Base-by-base conservation (phyloP, 768 basidiomycete species). In the Mycena olivaceomarginata region DNA sequence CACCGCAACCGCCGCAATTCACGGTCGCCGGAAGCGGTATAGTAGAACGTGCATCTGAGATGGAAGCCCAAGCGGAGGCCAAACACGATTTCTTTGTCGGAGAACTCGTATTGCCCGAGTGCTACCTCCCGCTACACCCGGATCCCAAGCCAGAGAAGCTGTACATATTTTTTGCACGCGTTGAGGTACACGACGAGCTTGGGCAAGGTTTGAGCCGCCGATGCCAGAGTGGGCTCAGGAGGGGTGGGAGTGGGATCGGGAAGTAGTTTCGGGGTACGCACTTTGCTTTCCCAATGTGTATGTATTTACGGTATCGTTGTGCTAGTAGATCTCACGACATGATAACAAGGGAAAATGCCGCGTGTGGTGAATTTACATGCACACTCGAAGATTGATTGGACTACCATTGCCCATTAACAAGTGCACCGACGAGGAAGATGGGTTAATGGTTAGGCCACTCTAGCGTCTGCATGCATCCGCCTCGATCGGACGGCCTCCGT, bases 161-260 rank as follows among this genome's bases (percentile, higher is more conserved):
- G 72, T 99, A 97, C 85, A 99, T 99, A 79, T 99, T 98, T 86
- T n/a, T 86, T 99, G 82, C 98, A 99, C 82, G 98, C 98, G 39
- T 85, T 95, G 82, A 91, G 91, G 80, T 99, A 97, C 85, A 95
- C 93, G 65, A 94, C 94, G 15, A 93, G 92, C 77, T 87, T 97
- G 59, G 97, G 97, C n/a, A 86, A 90, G n/a, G 39, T 98, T 95
- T 80, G 93, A 95, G 85, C 96, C 96, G 59, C 94, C 92, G 76
- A 92, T 96, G 91, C 98, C 98, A 0, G 91, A 93, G 67, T 99
- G 98, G 98, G 95, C 97, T 37, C 87, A 85, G 43, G 90, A 94
- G 81, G 93, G 92, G 20, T 96, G 92, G 91, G 86, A 87, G 59
- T 95, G 94, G 94, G 91, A 93, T 83, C 87, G 81, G 77, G 83